Conservation (phyloP, 371 early-diverging fungal species). For the Mortierella sp. region DNA sequence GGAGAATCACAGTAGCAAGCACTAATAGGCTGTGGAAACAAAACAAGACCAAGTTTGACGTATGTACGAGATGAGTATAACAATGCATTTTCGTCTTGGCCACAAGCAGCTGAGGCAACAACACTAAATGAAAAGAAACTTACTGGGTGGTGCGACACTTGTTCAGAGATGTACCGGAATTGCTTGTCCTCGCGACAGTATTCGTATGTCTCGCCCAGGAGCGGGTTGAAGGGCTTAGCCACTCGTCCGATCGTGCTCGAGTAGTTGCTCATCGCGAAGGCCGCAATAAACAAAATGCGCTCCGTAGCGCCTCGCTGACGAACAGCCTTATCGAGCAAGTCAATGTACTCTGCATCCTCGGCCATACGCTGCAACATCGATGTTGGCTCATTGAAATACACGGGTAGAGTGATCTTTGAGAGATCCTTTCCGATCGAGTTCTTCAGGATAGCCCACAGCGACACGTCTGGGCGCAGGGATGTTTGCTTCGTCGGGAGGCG, state of each 20-base stretch:
- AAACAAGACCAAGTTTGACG: too few species aligned
- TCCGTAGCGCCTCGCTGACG: constrained; percentile 66
- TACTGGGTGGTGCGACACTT: constrained; percentile 88
- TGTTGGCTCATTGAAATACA: constrained; percentile 89
- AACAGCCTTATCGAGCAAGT: constrained; percentile 78
- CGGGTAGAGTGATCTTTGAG: constrained; percentile 83
- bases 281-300: constrained; percentile 81
- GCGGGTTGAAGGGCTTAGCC: constrained; percentile 90
- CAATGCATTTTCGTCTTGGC: too few species aligned
- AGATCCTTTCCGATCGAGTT: constrained; percentile 89
- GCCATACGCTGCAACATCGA: constrained; percentile 86
- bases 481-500: constrained; percentile 64
- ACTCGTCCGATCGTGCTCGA: constrained; percentile 79
- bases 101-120: background rate
- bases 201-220: constrained; percentile 91
- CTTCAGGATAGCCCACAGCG: constrained; percentile 81
- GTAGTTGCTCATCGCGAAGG: constrained; percentile 88
- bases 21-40: constrained; percentile 69
- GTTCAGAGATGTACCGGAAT: constrained; percentile 85
- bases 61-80: too few species aligned
- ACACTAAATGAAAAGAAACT: constrained; percentile 13
- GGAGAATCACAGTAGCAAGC: constrained; percentile 88
- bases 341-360: constrained; percentile 87
- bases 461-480: constrained; percentile 59
- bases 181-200: constrained; percentile 80